phyloP scores from a whole-genome alignment of 2,329 filamentous ascomycete species.

The Talaromyces sp. region DNA sequence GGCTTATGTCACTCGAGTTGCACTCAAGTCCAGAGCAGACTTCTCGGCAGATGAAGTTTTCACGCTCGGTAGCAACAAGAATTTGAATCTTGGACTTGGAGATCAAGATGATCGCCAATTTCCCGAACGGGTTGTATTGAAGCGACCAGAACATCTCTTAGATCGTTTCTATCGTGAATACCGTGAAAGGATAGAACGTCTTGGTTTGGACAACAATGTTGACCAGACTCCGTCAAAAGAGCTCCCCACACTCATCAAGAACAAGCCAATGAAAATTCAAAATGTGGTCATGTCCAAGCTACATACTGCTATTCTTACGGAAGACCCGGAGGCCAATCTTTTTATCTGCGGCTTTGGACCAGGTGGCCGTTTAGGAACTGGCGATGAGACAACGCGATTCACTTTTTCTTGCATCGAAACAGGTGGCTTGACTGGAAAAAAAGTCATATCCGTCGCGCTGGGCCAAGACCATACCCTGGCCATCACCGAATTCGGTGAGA shows the following conservation, averaged over 20 bases:
- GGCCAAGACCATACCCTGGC: constrained; percentile 92
- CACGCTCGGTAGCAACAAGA: constrained; percentile 95
- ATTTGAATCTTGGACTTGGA: constrained; percentile 88
- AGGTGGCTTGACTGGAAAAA: constrained; percentile 71
- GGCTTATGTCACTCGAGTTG: constrained; percentile 35
- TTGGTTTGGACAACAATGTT: constrained; percentile 22
- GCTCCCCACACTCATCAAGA: constrained; percentile 72
- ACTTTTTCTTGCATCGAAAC: constrained; percentile 80
- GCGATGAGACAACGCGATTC: constrained; percentile 87
- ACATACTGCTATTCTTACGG: constrained; percentile 84
- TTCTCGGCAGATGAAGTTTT: constrained; percentile 81
- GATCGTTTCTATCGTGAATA: constrained; percentile 73
- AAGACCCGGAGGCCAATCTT: constrained; percentile 84
- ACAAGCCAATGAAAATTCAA: constrained; percentile 72
- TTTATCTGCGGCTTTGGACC: constrained; percentile 92
- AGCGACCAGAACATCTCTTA: constrained; percentile 76
- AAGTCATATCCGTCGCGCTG: constrained; percentile 74
- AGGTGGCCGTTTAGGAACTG: constrained; percentile 83
- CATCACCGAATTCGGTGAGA: constrained; percentile 79
- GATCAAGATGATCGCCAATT: constrained; percentile 94
- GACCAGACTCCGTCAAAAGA: constrained; percentile 51
- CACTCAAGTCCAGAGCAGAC: constrained; percentile 37
- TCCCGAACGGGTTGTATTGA: constrained; percentile 78
- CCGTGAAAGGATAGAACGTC: constrained; percentile 44
- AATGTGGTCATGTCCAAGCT: constrained; percentile 89